Percentiles rank a stretch among this genome's conserved stretches.
Conservation (phyloP, 2,329 filamentous ascomycete genomes). For the Cercospora beticola region DNA sequence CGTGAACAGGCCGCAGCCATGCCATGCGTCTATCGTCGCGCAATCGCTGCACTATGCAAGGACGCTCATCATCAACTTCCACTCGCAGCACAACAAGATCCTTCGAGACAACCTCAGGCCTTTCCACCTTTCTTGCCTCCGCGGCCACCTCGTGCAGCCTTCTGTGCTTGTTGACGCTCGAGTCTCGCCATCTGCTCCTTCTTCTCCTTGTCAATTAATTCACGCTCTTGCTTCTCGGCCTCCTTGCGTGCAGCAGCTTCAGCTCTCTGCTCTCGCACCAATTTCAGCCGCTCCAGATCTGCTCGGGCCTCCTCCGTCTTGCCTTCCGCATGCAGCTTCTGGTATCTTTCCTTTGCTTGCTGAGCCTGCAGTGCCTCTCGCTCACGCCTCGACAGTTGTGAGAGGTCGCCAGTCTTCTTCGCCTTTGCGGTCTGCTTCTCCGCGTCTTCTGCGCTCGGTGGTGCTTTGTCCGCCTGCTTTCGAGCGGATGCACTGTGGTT, state of each 20-base stretch:
- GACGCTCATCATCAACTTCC: constrained; percentile 8
- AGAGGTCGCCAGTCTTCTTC: constrained; percentile 53
- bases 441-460: constrained; percentile 53
- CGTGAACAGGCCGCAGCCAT: constrained; percentile 7
- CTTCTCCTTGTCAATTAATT: constrained; percentile 58
- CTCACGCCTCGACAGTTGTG: constrained; percentile 65
- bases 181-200: constrained; percentile 50
- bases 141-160: constrained; percentile 43
- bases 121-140: constrained; percentile 47
- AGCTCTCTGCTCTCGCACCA: constrained; percentile 83
- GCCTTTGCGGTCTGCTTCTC: constrained; percentile 56
- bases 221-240: constrained; percentile 58
- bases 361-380: constrained; percentile 80
- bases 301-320: constrained; percentile 95
- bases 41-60: constrained; percentile 16
- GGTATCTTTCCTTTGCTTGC: constrained; percentile 84
- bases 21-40: constrained; percentile 17
- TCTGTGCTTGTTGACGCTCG: constrained; percentile 47
- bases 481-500: constrained; percentile 72
- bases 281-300: constrained; percentile 76
- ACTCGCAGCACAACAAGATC: neutral
- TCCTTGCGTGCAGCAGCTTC: constrained; percentile 79
- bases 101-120: constrained; percentile 22
- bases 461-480: constrained; percentile 61
- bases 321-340: constrained; percentile 87